Evolutionary conservation across 306 rosid genomes (phyloP).

Genomic region (Casuarina cunninghamiana): DNA sequence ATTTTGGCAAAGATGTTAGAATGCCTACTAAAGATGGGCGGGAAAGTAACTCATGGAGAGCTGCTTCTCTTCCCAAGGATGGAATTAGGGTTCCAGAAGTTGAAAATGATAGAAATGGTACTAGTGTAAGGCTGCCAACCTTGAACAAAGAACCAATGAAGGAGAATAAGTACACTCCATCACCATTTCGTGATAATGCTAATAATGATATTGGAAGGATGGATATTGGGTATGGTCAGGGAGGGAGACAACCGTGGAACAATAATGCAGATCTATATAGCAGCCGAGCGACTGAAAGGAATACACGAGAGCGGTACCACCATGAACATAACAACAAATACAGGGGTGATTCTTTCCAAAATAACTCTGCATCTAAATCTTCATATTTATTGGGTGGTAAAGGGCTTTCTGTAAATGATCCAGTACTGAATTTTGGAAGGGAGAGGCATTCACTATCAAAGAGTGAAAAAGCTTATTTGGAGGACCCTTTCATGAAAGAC

Average conservation of each 20-base stretch:
- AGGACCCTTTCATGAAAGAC: conserved; percentile 63
- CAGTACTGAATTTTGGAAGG: conserved; percentile 80
- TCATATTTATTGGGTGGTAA: conserved; percentile 61
- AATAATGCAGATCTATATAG: conserved; percentile 44
- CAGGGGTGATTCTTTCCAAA: conserved; percentile 53
- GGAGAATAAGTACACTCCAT: conserved; percentile 50
- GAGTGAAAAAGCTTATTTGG: conserved; percentile 65
- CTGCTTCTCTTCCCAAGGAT: conserved; percentile 48
- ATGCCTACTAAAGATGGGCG: conserved; percentile 57
- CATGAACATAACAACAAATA: conserved; percentile 56
- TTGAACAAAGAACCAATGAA: conserved; percentile 46
- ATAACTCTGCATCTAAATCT: conserved; percentile 44
- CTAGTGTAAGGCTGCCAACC: conserved; percentile 43
- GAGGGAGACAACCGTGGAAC: conserved; percentile 70
- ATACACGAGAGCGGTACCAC: conserved; percentile 45
- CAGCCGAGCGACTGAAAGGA: conserved; percentile 50
- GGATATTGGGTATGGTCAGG: conserved; percentile 60
- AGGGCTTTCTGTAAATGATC: conserved; percentile 68
- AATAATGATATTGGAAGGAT: conserved; percentile 58
- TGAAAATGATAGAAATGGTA: conserved; percentile 52
- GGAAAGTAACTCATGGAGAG: conserved; percentile 73
- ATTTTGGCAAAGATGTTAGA: conserved; percentile 47
- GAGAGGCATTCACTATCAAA: conserved; percentile 63
- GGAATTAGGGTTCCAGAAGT: conserved; percentile 43
- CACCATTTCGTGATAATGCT: conserved; percentile 47